phyloP scores from a whole-genome alignment of 1,284 basidiomycete species.

The Ganoderma meredithae region DNA sequence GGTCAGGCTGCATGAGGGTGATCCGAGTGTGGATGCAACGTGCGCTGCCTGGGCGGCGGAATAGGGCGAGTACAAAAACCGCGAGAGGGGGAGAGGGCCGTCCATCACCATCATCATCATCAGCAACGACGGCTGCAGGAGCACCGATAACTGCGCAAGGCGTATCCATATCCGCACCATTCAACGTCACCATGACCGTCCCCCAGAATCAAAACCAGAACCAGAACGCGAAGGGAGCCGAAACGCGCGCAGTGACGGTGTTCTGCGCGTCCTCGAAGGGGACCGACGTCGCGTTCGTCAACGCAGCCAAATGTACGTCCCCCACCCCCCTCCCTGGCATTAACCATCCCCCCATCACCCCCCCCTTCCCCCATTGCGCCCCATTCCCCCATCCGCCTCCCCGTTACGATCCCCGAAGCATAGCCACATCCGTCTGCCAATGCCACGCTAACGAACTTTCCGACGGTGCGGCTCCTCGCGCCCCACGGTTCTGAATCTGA shows the following conservation, averaged over 20 bases:
- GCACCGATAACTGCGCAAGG: not conserved
- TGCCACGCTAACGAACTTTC: constrained; percentile 1
- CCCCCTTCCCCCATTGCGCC: too few relatives aligned
- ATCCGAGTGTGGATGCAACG: constrained; percentile 28
- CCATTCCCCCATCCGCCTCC: too few relatives aligned
- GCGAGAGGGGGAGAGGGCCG: not conserved
- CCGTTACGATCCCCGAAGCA: too few relatives aligned
- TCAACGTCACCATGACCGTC: constrained; percentile 21
- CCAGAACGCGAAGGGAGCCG: not conserved
- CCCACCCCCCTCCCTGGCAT: too few relatives aligned
- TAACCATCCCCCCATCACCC: not conserved
- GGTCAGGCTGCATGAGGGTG: not conserved
- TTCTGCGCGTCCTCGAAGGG: constrained; percentile 84
- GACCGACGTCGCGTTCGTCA: constrained; percentile 61
- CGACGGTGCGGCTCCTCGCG: constrained; percentile 8
- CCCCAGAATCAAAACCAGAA: not conserved
- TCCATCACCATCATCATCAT: not conserved
- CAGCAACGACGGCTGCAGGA: not conserved
- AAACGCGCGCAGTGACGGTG: constrained; percentile 63
- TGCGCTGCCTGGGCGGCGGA: constrained; percentile 8
- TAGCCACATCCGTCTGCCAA: too few relatives aligned
- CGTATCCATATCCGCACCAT: constrained; percentile 25
- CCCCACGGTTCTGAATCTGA: too few relatives aligned
- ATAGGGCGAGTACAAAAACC: constrained; percentile 15
- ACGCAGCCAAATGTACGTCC: constrained; percentile 75